These are phyloP conservation scores for Clavispora santaluciae DNA, from an alignment of 805 yeast genomes.

Conservation along the genomic window DNA sequence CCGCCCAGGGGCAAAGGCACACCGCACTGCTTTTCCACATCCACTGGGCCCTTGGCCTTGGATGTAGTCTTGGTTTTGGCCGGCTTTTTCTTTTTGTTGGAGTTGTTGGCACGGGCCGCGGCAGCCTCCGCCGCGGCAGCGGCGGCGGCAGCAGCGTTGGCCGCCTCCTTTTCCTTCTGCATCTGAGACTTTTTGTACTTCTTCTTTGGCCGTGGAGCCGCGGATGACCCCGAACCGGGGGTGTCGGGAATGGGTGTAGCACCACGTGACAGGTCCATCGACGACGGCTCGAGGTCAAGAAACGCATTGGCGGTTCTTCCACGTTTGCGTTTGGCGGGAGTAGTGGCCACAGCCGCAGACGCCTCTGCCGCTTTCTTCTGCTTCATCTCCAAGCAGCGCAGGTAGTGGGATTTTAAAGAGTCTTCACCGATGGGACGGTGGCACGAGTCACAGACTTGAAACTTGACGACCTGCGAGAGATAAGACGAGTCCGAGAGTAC, in stretches of 20 bases:
- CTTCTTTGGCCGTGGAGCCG: slow-evolving; percentile 31
- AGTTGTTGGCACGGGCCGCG: slow-evolving; percentile 11
- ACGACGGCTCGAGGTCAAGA: slow-evolving; percentile 31
- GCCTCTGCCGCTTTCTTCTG: slow-evolving; percentile 22
- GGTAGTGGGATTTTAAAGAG: slow-evolving; percentile 28
- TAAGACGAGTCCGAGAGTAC: slow-evolving; percentile 23
- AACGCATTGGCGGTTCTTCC: slow-evolving; percentile 22
- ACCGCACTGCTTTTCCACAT: slow-evolving; percentile 94
- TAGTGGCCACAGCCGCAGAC: slow-evolving; percentile 8
- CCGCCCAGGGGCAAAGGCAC: slow-evolving; percentile 93
- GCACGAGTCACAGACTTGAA: slow-evolving; percentile 37
- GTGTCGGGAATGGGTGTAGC: slow-evolving; percentile 33
- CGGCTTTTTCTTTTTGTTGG: slow-evolving; percentile 28
- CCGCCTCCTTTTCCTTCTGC: slow-evolving; percentile 43
- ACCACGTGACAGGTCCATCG: slow-evolving; percentile 37
- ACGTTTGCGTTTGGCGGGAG: slow-evolving; percentile 22
- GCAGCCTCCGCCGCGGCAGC: slow-evolving; percentile 32
- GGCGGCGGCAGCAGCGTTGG: slow-evolving; percentile 43
- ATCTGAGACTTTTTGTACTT: slow-evolving; percentile 41
- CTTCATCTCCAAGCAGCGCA: slow-evolving; percentile 37
- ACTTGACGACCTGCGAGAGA: slow-evolving; percentile 31
- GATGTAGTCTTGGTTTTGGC: slow-evolving; percentile 37
- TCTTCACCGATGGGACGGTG: slow-evolving; percentile 37
- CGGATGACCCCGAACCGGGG: slow-evolving; percentile 16
- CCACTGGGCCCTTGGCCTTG: slow-evolving; percentile 76